Evolutionary conservation across 768 basidiomycete genomes (phyloP).

Genomic region (Boletellus ananas): DNA sequence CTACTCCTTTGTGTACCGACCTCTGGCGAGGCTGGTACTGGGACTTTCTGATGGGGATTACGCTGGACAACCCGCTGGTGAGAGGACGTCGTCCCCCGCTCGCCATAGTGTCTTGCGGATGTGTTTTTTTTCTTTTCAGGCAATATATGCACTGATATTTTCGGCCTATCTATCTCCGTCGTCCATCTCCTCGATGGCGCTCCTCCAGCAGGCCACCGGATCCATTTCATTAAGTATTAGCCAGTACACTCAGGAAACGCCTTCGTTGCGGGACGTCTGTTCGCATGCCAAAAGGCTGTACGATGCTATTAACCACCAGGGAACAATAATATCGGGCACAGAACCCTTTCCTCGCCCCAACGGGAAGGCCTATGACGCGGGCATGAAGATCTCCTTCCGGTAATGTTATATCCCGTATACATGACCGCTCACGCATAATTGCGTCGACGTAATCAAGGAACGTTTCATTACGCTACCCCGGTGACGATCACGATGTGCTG

Average conservation of each 20-base stretch:
- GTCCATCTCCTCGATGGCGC: constrained; percentile 30
- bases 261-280: constrained; percentile 12
- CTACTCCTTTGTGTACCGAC: constrained; percentile 16
- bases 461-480: constrained; percentile 24
- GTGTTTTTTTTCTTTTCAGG: constrained; percentile 12
- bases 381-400: constrained; percentile 29
- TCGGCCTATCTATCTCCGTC: constrained; percentile 26
- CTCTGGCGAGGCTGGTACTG: constrained; percentile 35
- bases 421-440: not conserved
- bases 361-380: constrained; percentile 4
- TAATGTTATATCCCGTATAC: constrained; percentile 1
- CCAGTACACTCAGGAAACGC: constrained; percentile 3
- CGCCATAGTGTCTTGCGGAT: not conserved
- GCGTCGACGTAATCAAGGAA: constrained; percentile 4
- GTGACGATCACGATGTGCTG: constrained; percentile 19
- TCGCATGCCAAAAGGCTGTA: constrained; percentile 20
- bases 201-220: constrained; percentile 33
- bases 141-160: constrained; percentile 19
- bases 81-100: not conserved
- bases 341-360: constrained; percentile 17
- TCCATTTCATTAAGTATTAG: constrained; percentile 16
- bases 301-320: constrained; percentile 17
- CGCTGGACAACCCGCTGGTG: constrained; percentile 37
- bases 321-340: constrained; percentile 15
- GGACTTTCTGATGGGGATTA: constrained; percentile 28